Evolutionary conservation across 441 rosid species (phyloP).

Genomic region (Populus trichocarpa): DNA sequence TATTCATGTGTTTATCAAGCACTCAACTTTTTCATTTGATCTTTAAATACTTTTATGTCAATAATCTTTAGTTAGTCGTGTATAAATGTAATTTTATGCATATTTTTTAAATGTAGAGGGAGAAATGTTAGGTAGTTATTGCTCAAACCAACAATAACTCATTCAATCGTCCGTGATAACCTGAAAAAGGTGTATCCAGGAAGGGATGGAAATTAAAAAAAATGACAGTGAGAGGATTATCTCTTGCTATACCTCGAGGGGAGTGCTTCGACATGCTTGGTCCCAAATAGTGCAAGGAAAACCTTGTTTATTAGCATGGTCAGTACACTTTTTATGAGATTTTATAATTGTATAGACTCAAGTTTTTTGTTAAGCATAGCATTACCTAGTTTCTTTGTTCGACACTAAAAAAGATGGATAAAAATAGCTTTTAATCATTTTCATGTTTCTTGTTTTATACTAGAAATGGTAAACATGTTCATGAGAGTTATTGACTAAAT

Average conservation of each 20-base stretch:
- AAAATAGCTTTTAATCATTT: too few species aligned
- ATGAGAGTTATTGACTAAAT: too few species aligned
- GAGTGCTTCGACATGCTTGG: slow-evolving; percentile 98
- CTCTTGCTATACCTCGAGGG: slow-evolving; percentile 78
- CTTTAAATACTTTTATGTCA: neutral
- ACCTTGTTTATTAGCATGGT: slow-evolving; percentile 95
- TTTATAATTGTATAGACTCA: too few species aligned
- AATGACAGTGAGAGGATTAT: slow-evolving; percentile 73
- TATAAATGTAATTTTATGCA: neutral
- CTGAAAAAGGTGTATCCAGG: slow-evolving; percentile 78
- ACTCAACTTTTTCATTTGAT: neutral
- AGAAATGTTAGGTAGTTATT: slow-evolving; percentile 73
- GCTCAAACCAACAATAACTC: slow-evolving; percentile 46
- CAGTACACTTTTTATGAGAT: slow-evolving; percentile 14
- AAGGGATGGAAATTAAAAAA: slow-evolving; percentile 92
- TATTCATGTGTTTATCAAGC: neutral
- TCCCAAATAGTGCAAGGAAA: slow-evolving; percentile 94
- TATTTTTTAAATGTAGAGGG: slow-evolving; percentile 49
- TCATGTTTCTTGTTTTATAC: too few species aligned
- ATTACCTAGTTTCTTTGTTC: too few species aligned
- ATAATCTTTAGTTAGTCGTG: neutral
- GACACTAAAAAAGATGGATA: too few species aligned
- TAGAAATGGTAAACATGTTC: too few species aligned
- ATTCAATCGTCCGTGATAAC: slow-evolving; percentile 65
- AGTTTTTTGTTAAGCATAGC: too few species aligned